Evolutionary conservation across 495 filamentous ascomycete species (phyloP).

Genomic region (Apodospora peruviana): DNA sequence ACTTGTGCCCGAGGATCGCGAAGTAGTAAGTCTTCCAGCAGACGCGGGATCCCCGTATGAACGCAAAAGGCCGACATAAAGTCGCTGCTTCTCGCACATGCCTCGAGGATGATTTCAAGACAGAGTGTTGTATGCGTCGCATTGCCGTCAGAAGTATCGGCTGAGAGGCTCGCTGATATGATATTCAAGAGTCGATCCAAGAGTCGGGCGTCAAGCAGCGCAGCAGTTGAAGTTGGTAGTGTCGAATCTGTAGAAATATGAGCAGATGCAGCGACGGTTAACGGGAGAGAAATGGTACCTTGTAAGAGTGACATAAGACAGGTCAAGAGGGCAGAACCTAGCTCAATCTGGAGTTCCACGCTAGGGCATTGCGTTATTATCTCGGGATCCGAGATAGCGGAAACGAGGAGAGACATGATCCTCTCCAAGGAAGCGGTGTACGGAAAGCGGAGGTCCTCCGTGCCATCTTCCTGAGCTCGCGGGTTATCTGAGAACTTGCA

Average conservation of each 20-base stretch:
- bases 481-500: constrained; percentile 15
- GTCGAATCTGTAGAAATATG: constrained; percentile 11
- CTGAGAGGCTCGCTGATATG: constrained; percentile 13
- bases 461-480: not conserved
- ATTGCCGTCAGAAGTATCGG: constrained; percentile 23
- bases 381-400: constrained; percentile 39
- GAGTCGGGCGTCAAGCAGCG: constrained; percentile 25
- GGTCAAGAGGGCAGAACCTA: constrained; percentile 36
- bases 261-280: not conserved
- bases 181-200: constrained; percentile 34
- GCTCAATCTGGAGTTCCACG: constrained; percentile 32
- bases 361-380: constrained; percentile 33
- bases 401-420: constrained; percentile 40
- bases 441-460: constrained; percentile 7
- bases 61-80: constrained; percentile 56
- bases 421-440: constrained; percentile 28
- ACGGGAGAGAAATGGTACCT: constrained; percentile 22
- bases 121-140: constrained; percentile 43
- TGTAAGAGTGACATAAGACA: constrained; percentile 36
- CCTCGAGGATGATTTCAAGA: constrained; percentile 61
- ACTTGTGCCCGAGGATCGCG: constrained; percentile 33
- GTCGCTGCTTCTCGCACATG: constrained; percentile 49
- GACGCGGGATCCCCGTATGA: constrained; percentile 20
- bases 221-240: constrained; percentile 13
- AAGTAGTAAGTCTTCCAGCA: constrained; percentile 38